Evolutionary conservation across 106 monocot species (phyloP), one percentile per base, ranked within the genome.

Genomic region (Dendrobium officinale): DNA sequence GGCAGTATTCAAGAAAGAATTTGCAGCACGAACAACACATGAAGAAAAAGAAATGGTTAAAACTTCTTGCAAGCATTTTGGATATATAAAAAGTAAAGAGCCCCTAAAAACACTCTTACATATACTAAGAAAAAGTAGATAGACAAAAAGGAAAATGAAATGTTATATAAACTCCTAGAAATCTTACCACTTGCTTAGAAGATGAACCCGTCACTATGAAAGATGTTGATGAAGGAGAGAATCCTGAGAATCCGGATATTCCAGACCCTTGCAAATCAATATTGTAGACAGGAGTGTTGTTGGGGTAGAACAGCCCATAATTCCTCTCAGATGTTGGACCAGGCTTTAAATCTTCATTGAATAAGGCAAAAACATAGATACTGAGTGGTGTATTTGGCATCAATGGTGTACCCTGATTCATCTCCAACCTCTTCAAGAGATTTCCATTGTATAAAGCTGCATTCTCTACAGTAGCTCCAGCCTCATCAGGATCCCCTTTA

Each of bases 281-380:
- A 77, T 79, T 66, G 54, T 92, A 92, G 1, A 90, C 92, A 2
- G 87, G 87, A 75, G 82, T 84, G 11, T 72, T 84, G 54, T 90
- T 58, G 0, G 92, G 90, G 42, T 90, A 90, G 67, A 84, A 92
- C 13, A 92, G 78, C n/a, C 92, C 92, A 43, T 87, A 92, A 75
- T 92, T 89, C 82, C 91, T 87, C 81, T 92, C 91, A 9, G 91
- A 92, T 19, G 91, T 82, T 9, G 89, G 83, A 11, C 92, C 92
- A 0, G 87, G 86, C 78, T 92, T 92, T 31, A 82, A 19, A 77
- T 92, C 43, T 68, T 92, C 92, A 66, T 92, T 92, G 54, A 92
- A 92, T 49, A 92, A 74, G 9, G 92, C 92, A 73, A 92, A 92
- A 17, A 92, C 87, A 77, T 80, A 78, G 18, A 89, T 87, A 51